Conservation (phyloP, 1,284 basidiomycete species). For the Naganishia sp. region DNA sequence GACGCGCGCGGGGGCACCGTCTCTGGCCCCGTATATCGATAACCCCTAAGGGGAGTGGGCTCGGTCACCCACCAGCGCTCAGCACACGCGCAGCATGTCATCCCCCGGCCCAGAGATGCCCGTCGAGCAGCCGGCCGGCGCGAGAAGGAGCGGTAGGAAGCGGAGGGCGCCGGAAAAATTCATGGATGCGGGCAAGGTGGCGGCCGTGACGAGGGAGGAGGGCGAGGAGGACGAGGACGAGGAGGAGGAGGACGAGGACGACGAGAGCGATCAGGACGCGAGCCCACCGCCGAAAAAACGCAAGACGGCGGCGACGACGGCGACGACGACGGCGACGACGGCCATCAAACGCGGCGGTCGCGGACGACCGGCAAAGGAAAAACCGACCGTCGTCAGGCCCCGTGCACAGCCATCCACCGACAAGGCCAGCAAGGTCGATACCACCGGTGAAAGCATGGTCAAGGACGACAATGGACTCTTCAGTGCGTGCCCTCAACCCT, state of each 20-base stretch:
- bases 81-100: conserved; percentile 1
- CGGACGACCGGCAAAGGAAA: background rate
- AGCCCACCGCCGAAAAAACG: conserved; percentile 34
- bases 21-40: too few relatives aligned
- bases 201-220: conserved; percentile 34
- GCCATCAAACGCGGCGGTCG: conserved; percentile 3
- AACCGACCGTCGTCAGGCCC: background rate
- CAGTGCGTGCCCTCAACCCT: conserved; percentile 24
- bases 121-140: conserved; percentile 2
- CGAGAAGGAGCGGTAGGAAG: conserved; percentile 25
- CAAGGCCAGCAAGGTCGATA: conserved; percentile 34
- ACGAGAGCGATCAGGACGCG: conserved; percentile 35
- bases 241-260: conserved; percentile 29
- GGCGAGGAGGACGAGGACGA: conserved; percentile 31
- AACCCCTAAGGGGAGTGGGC: too few relatives aligned
- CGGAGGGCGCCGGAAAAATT: conserved; percentile 24
- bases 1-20: background rate
- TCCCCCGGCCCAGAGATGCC: conserved; percentile 9
- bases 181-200: conserved; percentile 12
- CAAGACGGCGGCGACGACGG: conserved; percentile 28
- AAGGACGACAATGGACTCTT: conserved; percentile 35
- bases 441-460: conserved; percentile 1
- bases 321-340: conserved; percentile 31
- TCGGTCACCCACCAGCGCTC: background rate
- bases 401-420: conserved; percentile 1